Conservation (phyloP, 2,329 filamentous ascomycete species). For the Anthostomella pinea region DNA sequence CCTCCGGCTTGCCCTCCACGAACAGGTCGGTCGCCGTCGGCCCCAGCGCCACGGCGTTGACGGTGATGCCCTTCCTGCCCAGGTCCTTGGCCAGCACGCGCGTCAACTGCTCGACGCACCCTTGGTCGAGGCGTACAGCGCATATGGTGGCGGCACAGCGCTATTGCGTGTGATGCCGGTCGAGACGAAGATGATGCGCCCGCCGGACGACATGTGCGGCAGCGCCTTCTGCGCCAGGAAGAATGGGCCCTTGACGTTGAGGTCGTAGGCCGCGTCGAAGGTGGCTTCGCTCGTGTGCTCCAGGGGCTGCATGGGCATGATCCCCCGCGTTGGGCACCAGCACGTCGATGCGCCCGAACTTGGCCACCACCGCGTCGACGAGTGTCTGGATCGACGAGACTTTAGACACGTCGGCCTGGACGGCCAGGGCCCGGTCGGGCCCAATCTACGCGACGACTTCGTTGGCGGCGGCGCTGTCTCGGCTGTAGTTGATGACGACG, state of each 20-base stretch:
- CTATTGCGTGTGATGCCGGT: conserved; percentile 36
- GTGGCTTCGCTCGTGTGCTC: conserved; percentile 37
- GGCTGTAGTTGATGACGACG: conserved; percentile 58
- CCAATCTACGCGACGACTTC: conserved; percentile 45
- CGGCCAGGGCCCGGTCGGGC: conserved; percentile 44
- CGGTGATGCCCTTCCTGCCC: conserved; percentile 46
- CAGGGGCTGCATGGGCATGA: conserved; percentile 49
- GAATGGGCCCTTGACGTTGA: conserved; percentile 39
- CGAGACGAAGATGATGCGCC: conserved; percentile 37
- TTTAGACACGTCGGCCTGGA: conserved; percentile 54
- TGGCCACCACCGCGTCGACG: conserved; percentile 45
- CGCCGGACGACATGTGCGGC: conserved; percentile 38
- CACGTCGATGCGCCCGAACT: conserved; percentile 57
- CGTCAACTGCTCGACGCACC: conserved; percentile 58
- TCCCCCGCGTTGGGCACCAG: conserved; percentile 55
- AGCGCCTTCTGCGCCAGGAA: conserved; percentile 42
- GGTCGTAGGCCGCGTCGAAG: conserved; percentile 19
- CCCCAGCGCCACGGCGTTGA: conserved; percentile 50
- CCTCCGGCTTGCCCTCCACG: conserved; percentile 46
- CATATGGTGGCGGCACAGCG: conserved; percentile 42
- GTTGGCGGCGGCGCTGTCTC: conserved; percentile 44
- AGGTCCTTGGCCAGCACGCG: conserved; percentile 55
- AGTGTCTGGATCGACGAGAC: conserved; percentile 46
- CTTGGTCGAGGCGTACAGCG: conserved; percentile 55
- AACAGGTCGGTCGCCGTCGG: conserved; percentile 57